Evolutionary conservation across 2,329 filamentous ascomycete species (phyloP).

Genomic region (Neocucurbitaria cava): DNA sequence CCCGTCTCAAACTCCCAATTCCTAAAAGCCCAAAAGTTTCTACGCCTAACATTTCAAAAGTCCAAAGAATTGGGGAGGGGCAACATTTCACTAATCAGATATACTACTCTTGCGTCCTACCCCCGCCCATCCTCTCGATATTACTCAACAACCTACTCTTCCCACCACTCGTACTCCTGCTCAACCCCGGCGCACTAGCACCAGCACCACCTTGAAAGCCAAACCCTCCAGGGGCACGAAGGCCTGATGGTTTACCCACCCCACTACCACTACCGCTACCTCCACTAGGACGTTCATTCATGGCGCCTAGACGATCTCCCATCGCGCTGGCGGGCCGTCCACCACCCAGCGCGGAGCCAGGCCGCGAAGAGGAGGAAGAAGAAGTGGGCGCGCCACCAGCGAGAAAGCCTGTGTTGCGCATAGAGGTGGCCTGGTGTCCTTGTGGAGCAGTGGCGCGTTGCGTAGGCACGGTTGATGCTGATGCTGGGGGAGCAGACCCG

Average conservation of each 20-base stretch:
- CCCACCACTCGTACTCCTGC: slow-evolving; percentile 41
- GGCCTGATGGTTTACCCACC: slow-evolving; percentile 59
- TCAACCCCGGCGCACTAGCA: slow-evolving; percentile 37
- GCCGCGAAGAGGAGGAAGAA: slow-evolving; percentile 30
- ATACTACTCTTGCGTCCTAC: slow-evolving; percentile 30
- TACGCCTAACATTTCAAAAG: too few species aligned
- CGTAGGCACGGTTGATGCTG: slow-evolving; percentile 19
- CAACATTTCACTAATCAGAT: too few species aligned
- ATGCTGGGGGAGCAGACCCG: slow-evolving; percentile 23
- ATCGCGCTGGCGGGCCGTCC: slow-evolving; percentile 35
- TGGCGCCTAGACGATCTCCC: slow-evolving; percentile 28
- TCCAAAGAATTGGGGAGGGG: too few species aligned
- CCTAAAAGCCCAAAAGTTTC: too few species aligned
- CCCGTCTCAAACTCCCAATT: too few species aligned
- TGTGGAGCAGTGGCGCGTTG: slow-evolving; percentile 19
- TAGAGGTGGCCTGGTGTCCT: slow-evolving; percentile 24
- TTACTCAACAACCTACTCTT: slow-evolving; percentile 82
- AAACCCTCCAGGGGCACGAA: slow-evolving; percentile 64
- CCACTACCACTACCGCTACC: too few species aligned
- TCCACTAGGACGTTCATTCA: slow-evolving; percentile 18
- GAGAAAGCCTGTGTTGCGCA: slow-evolving; percentile 43
- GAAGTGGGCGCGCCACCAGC: slow-evolving; percentile 35
- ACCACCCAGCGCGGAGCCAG: slow-evolving; percentile 34
- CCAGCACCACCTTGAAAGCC: slow-evolving; percentile 40
- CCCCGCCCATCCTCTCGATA: slow-evolving; percentile 84